Evolutionary conservation across 176 grass and related monocot genomes (phyloP).

Genomic region (Miscanthus lutarioriparius): DNA sequence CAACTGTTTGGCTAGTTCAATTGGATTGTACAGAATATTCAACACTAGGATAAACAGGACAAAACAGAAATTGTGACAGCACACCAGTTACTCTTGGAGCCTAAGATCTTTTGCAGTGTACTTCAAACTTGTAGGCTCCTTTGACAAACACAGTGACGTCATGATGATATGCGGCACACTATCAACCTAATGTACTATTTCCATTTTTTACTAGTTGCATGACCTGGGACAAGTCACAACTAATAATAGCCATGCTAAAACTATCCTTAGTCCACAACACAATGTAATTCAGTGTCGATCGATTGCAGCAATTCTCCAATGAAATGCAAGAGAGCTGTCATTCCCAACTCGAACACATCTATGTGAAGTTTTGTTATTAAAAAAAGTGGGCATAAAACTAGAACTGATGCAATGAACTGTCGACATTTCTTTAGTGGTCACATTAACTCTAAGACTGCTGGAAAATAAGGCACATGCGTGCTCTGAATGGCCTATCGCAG

Average conservation of each 20-base stretch:
- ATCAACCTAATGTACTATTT: constrained; percentile 11
- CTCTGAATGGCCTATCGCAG: not conserved
- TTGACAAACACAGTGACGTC: constrained; percentile 20
- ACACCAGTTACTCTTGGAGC: constrained; percentile 23
- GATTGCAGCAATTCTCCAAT: not conserved
- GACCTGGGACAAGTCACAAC: not conserved
- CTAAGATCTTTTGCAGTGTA: constrained; percentile 26
- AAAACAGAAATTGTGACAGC: not conserved
- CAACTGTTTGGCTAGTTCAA: constrained; percentile 34
- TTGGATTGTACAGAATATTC: not conserved
- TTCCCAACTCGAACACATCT: not conserved
- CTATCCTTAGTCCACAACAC: not conserved
- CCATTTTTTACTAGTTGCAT: not conserved
- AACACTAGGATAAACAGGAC: not conserved
- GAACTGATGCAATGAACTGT: not conserved
- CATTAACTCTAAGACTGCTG: not conserved
- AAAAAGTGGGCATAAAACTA: not conserved
- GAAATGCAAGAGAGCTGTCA: not conserved
- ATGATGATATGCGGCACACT: not conserved
- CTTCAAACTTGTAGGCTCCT: constrained; percentile 13
- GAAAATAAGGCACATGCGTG: not conserved
- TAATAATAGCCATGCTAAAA: not conserved
- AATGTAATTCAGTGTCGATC: not conserved
- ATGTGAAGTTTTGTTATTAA: not conserved
- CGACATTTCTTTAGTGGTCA: too few relatives aligned